Conservation (phyloP, 108 stramenopile genomes). For the Nannochloropsis salina region DNA sequence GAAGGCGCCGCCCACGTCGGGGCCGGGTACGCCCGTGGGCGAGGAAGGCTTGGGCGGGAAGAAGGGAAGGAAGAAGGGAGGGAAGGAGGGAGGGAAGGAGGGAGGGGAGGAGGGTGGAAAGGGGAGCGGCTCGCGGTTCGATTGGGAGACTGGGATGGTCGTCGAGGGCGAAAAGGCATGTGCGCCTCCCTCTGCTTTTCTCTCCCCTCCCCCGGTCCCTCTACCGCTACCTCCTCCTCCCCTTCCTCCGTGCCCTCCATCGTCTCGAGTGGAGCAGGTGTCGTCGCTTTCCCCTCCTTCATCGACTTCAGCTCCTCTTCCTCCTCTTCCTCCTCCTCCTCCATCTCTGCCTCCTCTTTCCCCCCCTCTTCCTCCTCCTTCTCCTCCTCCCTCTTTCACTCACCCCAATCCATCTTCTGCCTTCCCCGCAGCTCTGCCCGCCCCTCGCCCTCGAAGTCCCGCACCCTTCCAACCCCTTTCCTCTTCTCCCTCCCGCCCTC, state of each 20-base stretch:
- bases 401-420: background rate
- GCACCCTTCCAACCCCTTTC: background rate
- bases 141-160: background rate
- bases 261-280: background rate
- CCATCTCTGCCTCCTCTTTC: background rate
- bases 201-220: background rate
- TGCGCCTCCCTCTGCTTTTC: background rate
- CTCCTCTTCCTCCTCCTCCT: background rate
- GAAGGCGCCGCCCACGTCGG: background rate
- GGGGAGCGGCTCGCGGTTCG: background rate
- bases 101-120: too few relatives aligned
- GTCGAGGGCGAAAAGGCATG: background rate
- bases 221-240: background rate
- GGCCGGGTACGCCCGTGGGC: background rate
- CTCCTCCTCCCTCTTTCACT: background rate
- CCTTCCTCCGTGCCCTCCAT: background rate
- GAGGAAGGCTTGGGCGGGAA: background rate
- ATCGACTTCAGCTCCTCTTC: background rate
- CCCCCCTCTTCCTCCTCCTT: background rate
- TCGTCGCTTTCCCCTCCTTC: background rate
- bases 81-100: background rate
- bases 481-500: background rate
- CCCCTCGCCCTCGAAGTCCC: background rate
- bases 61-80: background rate
- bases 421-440: background rate